Percentiles rank a stretch among this genome's conserved stretches.
Conservation (phyloP, 345 rosid species). For the Pistacia vera region DNA sequence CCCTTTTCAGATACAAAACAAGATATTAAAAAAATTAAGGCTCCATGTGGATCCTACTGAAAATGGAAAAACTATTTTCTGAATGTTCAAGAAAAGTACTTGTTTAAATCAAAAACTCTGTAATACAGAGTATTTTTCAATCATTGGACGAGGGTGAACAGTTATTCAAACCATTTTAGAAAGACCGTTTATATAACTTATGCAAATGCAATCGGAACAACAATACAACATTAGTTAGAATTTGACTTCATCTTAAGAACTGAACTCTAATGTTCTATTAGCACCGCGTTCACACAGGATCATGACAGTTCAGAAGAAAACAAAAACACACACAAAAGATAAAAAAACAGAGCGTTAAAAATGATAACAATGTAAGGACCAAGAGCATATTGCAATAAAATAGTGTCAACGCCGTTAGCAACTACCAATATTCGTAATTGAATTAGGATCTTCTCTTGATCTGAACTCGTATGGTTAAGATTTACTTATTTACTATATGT, state of each 20-base stretch:
- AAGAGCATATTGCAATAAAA: background rate
- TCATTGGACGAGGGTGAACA: no score
- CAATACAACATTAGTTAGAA: background rate
- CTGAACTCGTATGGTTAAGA: no score
- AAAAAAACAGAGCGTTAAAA: background rate
- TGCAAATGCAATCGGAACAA: no score
- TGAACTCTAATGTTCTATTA: background rate
- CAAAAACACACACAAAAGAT: background rate
- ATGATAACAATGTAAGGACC: background rate
- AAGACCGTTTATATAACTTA: no score
- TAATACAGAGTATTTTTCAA: no score
- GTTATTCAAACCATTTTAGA: no score
- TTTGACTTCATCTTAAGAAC: background rate
- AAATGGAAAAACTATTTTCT: background rate
- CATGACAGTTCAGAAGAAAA: background rate
- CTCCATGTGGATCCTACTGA: background rate
- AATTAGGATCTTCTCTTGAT: no score
- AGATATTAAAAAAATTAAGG: constrained; percentile 2
- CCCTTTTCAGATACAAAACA: background rate
- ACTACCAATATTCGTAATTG: no score
- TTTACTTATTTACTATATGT: no score
- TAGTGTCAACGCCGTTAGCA: background rate
- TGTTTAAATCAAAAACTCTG: no score
- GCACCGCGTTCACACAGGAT: background rate
- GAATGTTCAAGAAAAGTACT: background rate